phyloP scores from a whole-genome alignment of 2,329 filamentous ascomycete species.

The Aspergillus terreus region DNA sequence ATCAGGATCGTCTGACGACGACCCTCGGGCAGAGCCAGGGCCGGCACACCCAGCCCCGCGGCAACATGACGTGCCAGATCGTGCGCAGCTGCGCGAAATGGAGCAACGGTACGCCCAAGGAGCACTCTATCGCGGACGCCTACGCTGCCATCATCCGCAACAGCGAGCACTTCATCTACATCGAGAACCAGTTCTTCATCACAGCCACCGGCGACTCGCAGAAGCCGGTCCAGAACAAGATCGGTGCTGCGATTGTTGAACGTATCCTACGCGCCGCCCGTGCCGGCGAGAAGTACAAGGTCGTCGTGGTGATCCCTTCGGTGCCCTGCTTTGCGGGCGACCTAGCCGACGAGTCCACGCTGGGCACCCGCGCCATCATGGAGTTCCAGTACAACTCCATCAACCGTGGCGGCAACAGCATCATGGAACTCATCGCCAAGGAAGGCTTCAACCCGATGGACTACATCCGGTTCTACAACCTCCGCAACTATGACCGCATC shows the following conservation, averaged over 20 bases:
- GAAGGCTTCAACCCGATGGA: constrained; percentile 75
- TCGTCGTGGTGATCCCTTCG: constrained; percentile 85
- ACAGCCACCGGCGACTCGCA: constrained; percentile 87
- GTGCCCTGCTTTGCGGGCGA: constrained; percentile 94
- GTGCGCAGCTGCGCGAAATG: constrained; percentile 87
- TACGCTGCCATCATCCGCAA: constrained; percentile 81
- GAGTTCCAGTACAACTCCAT: constrained; percentile 98
- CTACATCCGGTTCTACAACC: constrained; percentile 90
- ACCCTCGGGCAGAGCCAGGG: constrained; percentile 15
- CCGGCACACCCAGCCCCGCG: constrained; percentile 18
- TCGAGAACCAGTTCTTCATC: constrained; percentile 99
- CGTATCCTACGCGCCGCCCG: constrained; percentile 76
- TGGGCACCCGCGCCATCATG: constrained; percentile 91
- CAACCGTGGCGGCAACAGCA: constrained; percentile 85
- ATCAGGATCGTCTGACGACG: constrained; percentile 36
- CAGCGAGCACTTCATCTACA: constrained; percentile 90
- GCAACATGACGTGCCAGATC: constrained; percentile 39
- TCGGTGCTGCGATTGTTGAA: constrained; percentile 90
- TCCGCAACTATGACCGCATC: constrained; percentile 88
- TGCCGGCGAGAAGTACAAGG: constrained; percentile 80
- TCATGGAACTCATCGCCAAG: constrained; percentile 72
- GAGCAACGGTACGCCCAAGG: constrained; percentile 83
- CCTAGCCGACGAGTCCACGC: constrained; percentile 74
- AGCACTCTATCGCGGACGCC: constrained; percentile 81
- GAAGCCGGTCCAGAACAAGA: constrained; percentile 79